Percentiles rank a stretch among this genome's conserved stretches.
These are phyloP conservation scores for Polyporus arcularius DNA, from an alignment of 768 basidiomycete genomes.

Conservation along the genomic window DNA sequence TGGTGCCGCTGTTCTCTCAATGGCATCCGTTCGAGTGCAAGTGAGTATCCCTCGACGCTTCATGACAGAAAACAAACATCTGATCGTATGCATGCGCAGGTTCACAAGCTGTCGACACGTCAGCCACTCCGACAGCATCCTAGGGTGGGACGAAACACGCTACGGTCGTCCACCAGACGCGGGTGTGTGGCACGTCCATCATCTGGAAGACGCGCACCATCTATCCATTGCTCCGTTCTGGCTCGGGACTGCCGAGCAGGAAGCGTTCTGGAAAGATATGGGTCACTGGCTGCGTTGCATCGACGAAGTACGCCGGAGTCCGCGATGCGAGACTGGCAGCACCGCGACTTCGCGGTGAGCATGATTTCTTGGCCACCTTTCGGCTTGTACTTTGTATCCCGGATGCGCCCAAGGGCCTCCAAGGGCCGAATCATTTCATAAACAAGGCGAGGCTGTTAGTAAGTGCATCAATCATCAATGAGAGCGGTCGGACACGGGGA, in stretches of 20 bases:
- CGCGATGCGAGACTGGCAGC: background rate
- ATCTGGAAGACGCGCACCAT: slow-evolving; percentile 38
- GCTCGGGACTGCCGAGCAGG: slow-evolving; percentile 37
- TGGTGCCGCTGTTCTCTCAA: slow-evolving; percentile 52
- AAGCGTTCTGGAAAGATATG: slow-evolving; percentile 41
- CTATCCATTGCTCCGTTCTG: slow-evolving; percentile 43
- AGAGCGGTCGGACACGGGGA: too few species aligned
- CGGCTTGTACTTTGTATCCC: background rate
- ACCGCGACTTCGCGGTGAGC: background rate
- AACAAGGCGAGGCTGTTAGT: too few species aligned
- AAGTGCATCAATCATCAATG: too few species aligned
- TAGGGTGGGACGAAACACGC: background rate
- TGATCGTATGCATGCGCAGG: slow-evolving; percentile 5
- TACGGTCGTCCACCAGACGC: slow-evolving; percentile 24
- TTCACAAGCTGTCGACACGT: slow-evolving; percentile 19
- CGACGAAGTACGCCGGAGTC: slow-evolving; percentile 24
- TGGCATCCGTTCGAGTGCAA: slow-evolving; percentile 51
- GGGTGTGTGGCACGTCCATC: slow-evolving; percentile 46
- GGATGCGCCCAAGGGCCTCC: too few species aligned
- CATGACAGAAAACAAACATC: background rate
- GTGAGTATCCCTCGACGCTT: slow-evolving; percentile 27
- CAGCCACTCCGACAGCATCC: slow-evolving; percentile 10
- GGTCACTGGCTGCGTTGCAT: slow-evolving; percentile 40
- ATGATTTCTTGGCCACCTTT: too few species aligned
- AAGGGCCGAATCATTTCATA: too few species aligned